Conservation (phyloP, 495 filamentous ascomycete genomes). For the Amniculicola lignicola region DNA sequence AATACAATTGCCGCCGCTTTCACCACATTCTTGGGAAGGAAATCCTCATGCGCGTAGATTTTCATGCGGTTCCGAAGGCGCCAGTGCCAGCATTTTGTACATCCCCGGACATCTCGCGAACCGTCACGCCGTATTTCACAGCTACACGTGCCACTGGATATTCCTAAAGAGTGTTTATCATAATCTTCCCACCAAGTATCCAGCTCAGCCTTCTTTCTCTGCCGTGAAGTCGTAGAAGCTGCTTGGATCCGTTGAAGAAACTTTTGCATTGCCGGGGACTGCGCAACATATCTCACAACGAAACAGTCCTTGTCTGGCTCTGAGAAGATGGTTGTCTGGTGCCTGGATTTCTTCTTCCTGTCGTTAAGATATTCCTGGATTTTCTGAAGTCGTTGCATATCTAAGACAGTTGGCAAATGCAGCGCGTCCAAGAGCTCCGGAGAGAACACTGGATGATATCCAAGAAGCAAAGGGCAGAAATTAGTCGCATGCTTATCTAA, state of each 20-base stretch:
- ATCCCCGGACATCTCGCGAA: slow-evolving; percentile 38
- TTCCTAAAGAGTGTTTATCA: slow-evolving; percentile 39
- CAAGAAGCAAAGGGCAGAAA: slow-evolving; percentile 40
- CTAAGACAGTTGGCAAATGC: slow-evolving; percentile 41
- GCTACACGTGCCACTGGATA: slow-evolving; percentile 34
- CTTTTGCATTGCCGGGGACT: neutral
- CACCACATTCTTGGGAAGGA: slow-evolving; percentile 42
- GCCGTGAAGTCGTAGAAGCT: neutral
- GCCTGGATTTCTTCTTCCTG: slow-evolving; percentile 30
- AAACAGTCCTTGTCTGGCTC: slow-evolving; percentile 44
- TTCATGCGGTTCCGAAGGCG: slow-evolving; percentile 34
- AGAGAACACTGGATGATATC: slow-evolving; percentile 42
- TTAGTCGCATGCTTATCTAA: slow-evolving; percentile 40
- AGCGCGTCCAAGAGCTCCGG: slow-evolving; percentile 51
- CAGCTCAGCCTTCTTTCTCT: slow-evolving; percentile 47
- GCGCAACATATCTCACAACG: slow-evolving; percentile 45
- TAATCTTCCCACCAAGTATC: slow-evolving; percentile 40
- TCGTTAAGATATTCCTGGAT: slow-evolving; percentile 49
- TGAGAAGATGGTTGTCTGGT: slow-evolving; percentile 45
- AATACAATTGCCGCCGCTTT: slow-evolving; percentile 42
- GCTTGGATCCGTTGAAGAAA: neutral
- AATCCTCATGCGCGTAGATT: slow-evolving; percentile 47
- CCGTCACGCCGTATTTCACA: slow-evolving; percentile 35
- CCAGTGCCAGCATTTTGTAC: slow-evolving; percentile 39
- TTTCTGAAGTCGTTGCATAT: slow-evolving; percentile 47